Base-by-base conservation (phyloP, 2,329 filamentous ascomycete genomes). In the Periconia macrospinosa region DNA sequence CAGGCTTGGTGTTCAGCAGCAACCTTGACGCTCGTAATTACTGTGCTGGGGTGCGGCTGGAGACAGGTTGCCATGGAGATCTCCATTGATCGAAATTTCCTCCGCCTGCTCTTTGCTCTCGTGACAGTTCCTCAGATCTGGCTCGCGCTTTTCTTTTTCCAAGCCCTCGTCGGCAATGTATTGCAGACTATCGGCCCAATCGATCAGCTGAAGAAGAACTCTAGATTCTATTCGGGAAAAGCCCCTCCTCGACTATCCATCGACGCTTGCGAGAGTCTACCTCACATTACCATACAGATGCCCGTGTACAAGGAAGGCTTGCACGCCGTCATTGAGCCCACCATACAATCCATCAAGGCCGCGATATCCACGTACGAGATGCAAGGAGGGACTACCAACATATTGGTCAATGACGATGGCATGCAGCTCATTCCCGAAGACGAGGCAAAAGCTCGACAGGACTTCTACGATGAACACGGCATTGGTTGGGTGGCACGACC, bases 301-400 rank as follows among this genome's bases (percentile, higher is more conserved):
- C 91, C 91, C 5, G 89, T 95, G 0, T 95, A 94, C 78, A 94
- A 93, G 72, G 91, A 95, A 71, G 90, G 90, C 59, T 80, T 95
- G 2, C 77, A 77, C 35, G 84, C 80, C 56, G 91, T 95, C 72
- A 92, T 92, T 65, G 83, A 81, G 18, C 90, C 90, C 8, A 93
- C 90, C 0, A 84, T 92, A 64, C 86, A 85, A 65, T 92, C 89
- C 1, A 82, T 92, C 74, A 91, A 91, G 75, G 86, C 90, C 66
- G 78, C 78, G 27, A 81, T 81, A 15, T 78, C 78, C 1, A 80
- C 78, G 11, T 81, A 81, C 57, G 78, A 81, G 55, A 74, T 80
- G 62, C 72, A 78, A 57, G 86, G 86, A n/a, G 86, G 86, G 8
- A 82, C 84, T 1, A 86, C 86, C 23, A 87, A 83, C 62, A 86